Conservation (phyloP, 2,329 filamentous ascomycete species). For the Ceratocystis harringtonii region DNA sequence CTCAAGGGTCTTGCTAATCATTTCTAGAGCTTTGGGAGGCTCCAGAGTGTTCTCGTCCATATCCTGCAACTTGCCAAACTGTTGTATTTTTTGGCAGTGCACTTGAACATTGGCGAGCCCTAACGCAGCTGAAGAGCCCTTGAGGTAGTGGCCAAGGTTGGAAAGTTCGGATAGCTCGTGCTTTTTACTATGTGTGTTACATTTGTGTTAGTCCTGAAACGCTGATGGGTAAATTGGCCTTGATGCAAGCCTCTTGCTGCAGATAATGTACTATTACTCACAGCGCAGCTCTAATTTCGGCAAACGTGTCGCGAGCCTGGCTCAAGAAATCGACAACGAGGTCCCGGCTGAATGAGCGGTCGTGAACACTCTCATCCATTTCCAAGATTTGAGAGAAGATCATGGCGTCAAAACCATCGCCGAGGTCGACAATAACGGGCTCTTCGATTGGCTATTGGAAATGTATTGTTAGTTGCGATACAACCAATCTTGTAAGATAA, state of each 20-base stretch:
- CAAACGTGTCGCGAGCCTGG: constrained; percentile 76
- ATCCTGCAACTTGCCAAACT: constrained; percentile 72
- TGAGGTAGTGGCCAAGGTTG: constrained; percentile 83
- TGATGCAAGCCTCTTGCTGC: neutral
- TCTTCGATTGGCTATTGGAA: constrained; percentile 30
- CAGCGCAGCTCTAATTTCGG: constrained; percentile 69
- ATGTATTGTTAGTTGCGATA: neutral
- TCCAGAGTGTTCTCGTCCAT: constrained; percentile 52
- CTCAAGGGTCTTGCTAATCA: constrained; percentile 54
- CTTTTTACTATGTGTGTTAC: constrained; percentile 35
- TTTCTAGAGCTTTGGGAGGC: constrained; percentile 54
- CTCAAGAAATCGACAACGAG: constrained; percentile 90
- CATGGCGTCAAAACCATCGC: constrained; percentile 58
- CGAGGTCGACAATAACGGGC: constrained; percentile 40
- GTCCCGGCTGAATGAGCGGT: constrained; percentile 72
- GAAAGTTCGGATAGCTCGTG: constrained; percentile 63
- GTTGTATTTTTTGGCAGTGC: constrained; percentile 90
- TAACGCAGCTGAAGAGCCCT: constrained; percentile 89
- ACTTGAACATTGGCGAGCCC: constrained; percentile 84
- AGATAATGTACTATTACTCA: constrained; percentile 36
- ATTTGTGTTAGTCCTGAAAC: neutral
- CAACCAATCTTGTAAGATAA: neutral
- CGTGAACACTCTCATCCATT: constrained; percentile 85
- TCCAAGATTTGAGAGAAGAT: constrained; percentile 95
- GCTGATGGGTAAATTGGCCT: neutral